phyloP scores from a whole-genome alignment of 1,139 yeast species.

The Taphrina flavorubra region DNA sequence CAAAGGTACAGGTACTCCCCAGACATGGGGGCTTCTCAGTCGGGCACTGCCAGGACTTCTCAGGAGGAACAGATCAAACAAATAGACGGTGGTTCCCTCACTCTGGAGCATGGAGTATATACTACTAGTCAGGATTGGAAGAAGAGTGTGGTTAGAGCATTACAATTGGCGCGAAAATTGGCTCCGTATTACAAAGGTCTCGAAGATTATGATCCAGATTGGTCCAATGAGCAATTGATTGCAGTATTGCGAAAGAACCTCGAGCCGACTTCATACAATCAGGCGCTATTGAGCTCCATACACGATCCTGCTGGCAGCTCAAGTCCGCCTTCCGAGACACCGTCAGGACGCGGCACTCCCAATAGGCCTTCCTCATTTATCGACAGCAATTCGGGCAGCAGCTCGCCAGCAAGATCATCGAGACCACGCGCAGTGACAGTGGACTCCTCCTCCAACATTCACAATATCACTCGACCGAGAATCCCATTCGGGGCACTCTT shows the following conservation, averaged over 20 bases:
- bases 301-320: conserved; percentile 32
- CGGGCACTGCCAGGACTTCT: conserved; percentile 28
- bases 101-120: conserved; percentile 27
- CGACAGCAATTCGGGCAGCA: conserved; percentile 4
- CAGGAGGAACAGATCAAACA: conserved; percentile 38
- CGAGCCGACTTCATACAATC: conserved; percentile 29
- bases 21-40: conserved; percentile 27
- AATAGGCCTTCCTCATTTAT: conserved; percentile 26
- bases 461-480: conserved; percentile 8
- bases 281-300: conserved; percentile 27
- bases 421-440: conserved; percentile 41
- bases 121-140: conserved; percentile 38
- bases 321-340: conserved; percentile 12
- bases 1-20: background rate
- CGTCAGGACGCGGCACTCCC: conserved; percentile 21
- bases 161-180: conserved; percentile 61
- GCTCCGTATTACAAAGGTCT: conserved; percentile 93
- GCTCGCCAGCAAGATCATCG: conserved; percentile 5
- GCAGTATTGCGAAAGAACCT: conserved; percentile 54
- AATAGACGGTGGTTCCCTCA: conserved; percentile 32
- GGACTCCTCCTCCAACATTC: conserved; percentile 27
- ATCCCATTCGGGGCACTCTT: conserved; percentile 32
- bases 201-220: conserved; percentile 74
- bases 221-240: conserved; percentile 75
- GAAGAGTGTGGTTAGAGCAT: conserved; percentile 31